Evolutionary conservation across 2,329 filamentous ascomycete genomes (phyloP).

Genomic region (Pseudopithomyces chartarum): DNA sequence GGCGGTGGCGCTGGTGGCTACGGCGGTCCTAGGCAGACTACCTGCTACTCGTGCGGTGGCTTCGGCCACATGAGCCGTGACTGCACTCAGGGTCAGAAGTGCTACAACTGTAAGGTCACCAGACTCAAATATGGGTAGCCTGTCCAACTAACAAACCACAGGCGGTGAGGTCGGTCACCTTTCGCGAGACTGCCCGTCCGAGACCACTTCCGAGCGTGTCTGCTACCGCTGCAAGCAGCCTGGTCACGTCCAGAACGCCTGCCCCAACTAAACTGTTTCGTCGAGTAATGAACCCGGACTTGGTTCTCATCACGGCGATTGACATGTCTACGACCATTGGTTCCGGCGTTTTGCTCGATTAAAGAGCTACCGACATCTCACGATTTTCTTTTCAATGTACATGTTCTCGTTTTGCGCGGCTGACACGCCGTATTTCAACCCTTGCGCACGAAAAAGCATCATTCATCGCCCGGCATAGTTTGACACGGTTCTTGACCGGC

Average conservation of each 20-base stretch:
- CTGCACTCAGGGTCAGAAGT: conserved; percentile 98
- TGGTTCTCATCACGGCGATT: conserved; percentile 31
- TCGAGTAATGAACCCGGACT: conserved; percentile 39
- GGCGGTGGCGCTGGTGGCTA: conserved; percentile 55
- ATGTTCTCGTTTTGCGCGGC: conserved; percentile 48
- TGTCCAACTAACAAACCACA: conserved; percentile 39
- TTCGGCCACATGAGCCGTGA: conserved; percentile 98
- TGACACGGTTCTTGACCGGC: conserved; percentile 42
- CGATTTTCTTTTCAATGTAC: conserved; percentile 45
- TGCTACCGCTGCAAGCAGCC: conserved; percentile 95
- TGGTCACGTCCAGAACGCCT: conserved; percentile 91
- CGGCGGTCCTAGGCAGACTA: conserved; percentile 55
- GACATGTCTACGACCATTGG: conserved; percentile 21
- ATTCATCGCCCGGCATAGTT: conserved; percentile 43
- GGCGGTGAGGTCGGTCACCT: conserved; percentile 89
- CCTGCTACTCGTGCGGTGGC: conserved; percentile 97
- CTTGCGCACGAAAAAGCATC: conserved; percentile 43
- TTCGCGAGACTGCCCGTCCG: conserved; percentile 93
- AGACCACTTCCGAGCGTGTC: conserved; percentile 88
- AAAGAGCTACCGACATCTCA: conserved; percentile 41
- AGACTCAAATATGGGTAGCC: conserved; percentile 3
- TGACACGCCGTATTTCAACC: conserved; percentile 43
- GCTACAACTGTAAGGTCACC: conserved; percentile 84
- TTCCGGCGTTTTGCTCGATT: conserved; percentile 31
- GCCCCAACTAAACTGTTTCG: conserved; percentile 72